A percentile compares a stretch with the other conserved stretches of the same genome.
Evolutionary conservation across 2,329 filamentous ascomycete species (phyloP).

Genomic region (Coniella lustricola): DNA sequence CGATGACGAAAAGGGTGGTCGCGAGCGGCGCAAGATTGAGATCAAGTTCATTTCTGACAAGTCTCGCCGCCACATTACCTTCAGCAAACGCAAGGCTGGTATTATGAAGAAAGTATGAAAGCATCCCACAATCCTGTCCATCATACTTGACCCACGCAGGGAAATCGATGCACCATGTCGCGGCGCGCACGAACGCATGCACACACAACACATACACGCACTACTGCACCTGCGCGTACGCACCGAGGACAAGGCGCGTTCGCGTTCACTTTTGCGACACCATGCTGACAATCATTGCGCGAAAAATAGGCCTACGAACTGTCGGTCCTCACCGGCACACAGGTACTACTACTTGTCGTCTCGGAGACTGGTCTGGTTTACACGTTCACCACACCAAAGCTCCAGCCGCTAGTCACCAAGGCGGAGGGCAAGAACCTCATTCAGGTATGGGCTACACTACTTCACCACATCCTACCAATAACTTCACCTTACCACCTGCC

Average conservation of each 20-base stretch:
- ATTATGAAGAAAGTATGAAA: slow-evolving; percentile 95
- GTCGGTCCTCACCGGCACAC: slow-evolving; percentile 93
- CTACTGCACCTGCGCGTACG: too few species aligned
- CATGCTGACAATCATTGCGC: slow-evolving; percentile 10
- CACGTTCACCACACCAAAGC: slow-evolving; percentile 96
- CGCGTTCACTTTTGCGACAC: not conserved
- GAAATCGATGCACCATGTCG: too few species aligned
- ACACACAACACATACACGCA: not conserved
- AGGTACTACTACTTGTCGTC: slow-evolving; percentile 92
- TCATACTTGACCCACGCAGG: too few species aligned
- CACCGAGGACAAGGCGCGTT: not conserved
- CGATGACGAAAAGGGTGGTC: slow-evolving; percentile 94
- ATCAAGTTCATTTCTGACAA: slow-evolving; percentile 99
- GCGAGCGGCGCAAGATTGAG: slow-evolving; percentile 98
- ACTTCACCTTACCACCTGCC: too few species aligned
- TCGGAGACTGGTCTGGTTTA: slow-evolving; percentile 97
- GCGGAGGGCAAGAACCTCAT: slow-evolving; percentile 99
- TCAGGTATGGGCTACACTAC: slow-evolving; percentile 66
- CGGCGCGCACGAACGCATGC: not conserved
- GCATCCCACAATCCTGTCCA: not conserved
- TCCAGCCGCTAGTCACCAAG: slow-evolving; percentile 96
- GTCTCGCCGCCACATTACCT: slow-evolving; percentile 97
- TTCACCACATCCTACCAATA: too few species aligned
- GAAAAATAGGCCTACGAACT: slow-evolving; percentile 73
- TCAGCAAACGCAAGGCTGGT: slow-evolving; percentile 98